Conservation (phyloP, 2,329 filamentous ascomycete species). For the Erysiphe neolycopersici region DNA sequence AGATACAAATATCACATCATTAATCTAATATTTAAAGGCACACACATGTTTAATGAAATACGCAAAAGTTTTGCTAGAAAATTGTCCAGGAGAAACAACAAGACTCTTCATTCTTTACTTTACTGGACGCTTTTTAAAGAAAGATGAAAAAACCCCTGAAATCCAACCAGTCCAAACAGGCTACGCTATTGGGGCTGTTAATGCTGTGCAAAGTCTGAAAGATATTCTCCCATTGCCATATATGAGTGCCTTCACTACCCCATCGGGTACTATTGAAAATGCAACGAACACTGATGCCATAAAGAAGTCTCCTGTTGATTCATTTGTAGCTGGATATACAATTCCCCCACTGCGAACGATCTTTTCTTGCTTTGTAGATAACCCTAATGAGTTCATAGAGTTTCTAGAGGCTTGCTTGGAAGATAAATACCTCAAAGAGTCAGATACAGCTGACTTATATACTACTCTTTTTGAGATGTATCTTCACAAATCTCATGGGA, state of each 20-base stretch:
- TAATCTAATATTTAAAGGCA: slow-evolving; percentile 24
- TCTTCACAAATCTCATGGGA: slow-evolving; percentile 58
- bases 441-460: slow-evolving; percentile 64
- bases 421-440: slow-evolving; percentile 40
- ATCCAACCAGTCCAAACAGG: slow-evolving; percentile 7
- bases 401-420: slow-evolving; percentile 76
- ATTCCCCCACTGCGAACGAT: slow-evolving; percentile 64
- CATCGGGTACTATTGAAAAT: slow-evolving; percentile 22
- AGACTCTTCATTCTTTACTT: slow-evolving; percentile 88
- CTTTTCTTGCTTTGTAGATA: slow-evolving; percentile 91
- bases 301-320: slow-evolving; percentile 16
- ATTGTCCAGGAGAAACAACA: slow-evolving; percentile 61
- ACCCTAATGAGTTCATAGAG: slow-evolving; percentile 68
- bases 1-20: neutral
- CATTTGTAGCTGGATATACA: slow-evolving; percentile 31
- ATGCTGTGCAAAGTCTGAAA: slow-evolving; percentile 62
- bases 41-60: slow-evolving; percentile 89
- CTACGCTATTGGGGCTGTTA: slow-evolving; percentile 27
- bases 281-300: slow-evolving; percentile 26
- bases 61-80: slow-evolving; percentile 64
- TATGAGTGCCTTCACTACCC: slow-evolving; percentile 34
- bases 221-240: slow-evolving; percentile 66
- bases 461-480: slow-evolving; percentile 98
- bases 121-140: slow-evolving; percentile 57
- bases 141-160: slow-evolving; percentile 20